Conservation (phyloP, 2,329 filamentous ascomycete species). For the Aureobasidium sp. region DNA sequence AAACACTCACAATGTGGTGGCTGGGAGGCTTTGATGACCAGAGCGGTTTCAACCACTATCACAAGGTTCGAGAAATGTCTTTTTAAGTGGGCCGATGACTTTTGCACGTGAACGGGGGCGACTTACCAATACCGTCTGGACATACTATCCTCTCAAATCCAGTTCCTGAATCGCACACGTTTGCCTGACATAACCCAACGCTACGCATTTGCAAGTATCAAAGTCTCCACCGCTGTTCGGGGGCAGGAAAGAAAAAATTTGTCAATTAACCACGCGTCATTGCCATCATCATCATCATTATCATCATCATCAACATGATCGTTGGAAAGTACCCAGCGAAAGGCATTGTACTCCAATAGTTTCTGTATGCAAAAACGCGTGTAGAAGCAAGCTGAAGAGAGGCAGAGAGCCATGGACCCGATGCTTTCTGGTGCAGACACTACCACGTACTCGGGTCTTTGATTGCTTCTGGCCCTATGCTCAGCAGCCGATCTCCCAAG, state of each 20-base stretch:
- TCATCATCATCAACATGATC: background rate
- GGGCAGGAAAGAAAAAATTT: background rate
- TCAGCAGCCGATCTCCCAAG: background rate
- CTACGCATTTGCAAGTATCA: background rate
- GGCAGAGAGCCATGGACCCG: slow-evolving; percentile 3
- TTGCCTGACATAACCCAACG: background rate
- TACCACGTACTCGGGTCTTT: background rate
- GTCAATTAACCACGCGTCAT: slow-evolving; percentile 3
- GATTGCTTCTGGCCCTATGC: background rate
- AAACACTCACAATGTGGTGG: background rate
- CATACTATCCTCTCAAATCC: background rate
- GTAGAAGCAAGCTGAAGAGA: background rate
- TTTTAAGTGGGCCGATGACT: background rate
- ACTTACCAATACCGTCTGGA: background rate
- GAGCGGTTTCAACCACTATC: background rate
- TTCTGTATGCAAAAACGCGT: background rate
- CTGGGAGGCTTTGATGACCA: background rate
- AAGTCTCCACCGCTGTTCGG: background rate
- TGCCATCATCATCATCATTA: background rate
- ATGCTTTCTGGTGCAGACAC: background rate
- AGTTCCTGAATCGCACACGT: slow-evolving; percentile 9
- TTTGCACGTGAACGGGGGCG: background rate
- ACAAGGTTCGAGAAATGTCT: background rate
- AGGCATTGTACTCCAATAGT: background rate
- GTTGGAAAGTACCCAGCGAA: background rate